Percentiles rank a stretch among this genome's conserved stretches.
Conservation (phyloP, 345 rosid genomes). For the Linum trigynum region DNA sequence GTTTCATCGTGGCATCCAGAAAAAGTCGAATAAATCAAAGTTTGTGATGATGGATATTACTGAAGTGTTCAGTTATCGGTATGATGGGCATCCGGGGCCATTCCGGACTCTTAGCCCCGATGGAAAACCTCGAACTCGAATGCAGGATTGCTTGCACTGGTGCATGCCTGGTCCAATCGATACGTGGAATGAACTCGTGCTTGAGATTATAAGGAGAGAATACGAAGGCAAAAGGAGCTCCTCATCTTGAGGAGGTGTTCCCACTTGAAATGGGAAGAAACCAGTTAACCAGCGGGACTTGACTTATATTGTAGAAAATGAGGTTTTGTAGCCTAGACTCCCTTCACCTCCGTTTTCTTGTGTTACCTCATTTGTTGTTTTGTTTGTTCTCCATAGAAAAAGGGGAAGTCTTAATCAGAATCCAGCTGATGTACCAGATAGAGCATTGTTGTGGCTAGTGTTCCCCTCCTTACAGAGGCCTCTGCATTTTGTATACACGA, state of each 20-base stretch:
- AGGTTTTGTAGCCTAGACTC: background rate
- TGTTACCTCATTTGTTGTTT: too few species aligned
- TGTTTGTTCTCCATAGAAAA: background rate
- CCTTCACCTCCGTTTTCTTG: background rate
- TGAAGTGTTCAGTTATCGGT: constrained; percentile 69
- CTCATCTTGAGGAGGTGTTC: constrained; percentile 3
- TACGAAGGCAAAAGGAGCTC: constrained; percentile 27
- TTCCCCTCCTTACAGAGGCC: background rate
- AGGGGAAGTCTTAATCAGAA: background rate
- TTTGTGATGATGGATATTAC: constrained; percentile 85
- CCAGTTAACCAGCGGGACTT: too few species aligned
- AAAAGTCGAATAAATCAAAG: constrained; percentile 35
- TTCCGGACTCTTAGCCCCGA: constrained; percentile 65
- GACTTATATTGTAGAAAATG: background rate
- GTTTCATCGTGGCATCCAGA: constrained; percentile 39
- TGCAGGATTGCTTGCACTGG: constrained; percentile 92
- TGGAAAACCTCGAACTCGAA: constrained; percentile 74
- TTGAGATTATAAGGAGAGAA: constrained; percentile 70
- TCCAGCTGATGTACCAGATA: too few species aligned
- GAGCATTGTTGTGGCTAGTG: too few species aligned
- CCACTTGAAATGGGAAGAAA: background rate
- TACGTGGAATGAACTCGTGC: constrained; percentile 87
- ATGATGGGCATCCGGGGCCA: constrained; percentile 97
- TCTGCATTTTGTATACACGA: background rate
- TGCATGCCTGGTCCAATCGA: constrained; percentile 99